A percentile compares a stretch with the other conserved stretches of the same genome.
Evolutionary conservation across 2,329 filamentous ascomycete species (phyloP).

Genomic region (Microdochium trichocladiopsis): DNA sequence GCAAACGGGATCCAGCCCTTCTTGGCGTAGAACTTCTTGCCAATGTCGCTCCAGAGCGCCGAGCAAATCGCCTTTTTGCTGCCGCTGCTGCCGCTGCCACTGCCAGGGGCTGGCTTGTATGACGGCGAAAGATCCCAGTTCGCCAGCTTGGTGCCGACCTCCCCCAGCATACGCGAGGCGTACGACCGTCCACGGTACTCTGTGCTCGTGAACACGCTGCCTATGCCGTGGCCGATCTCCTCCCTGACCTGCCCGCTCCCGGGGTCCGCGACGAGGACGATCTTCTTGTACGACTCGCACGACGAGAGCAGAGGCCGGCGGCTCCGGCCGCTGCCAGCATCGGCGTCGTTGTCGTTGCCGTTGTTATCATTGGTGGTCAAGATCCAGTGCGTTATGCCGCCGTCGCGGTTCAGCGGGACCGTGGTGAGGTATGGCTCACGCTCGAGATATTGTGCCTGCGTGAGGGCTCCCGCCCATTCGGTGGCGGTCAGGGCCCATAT

Average conservation of each 20-base stretch:
- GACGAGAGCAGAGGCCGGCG: constrained; percentile 50
- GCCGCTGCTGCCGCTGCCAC: constrained; percentile 4
- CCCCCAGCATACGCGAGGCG: constrained; percentile 65
- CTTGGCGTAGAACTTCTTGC: constrained; percentile 71
- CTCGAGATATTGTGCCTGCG: constrained; percentile 46
- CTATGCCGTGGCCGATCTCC: constrained; percentile 59
- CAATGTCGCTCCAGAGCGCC: constrained; percentile 80
- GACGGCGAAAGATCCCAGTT: constrained; percentile 23
- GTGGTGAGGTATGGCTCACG: constrained; percentile 52
- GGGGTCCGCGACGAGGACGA: constrained; percentile 36
- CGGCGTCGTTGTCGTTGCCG: not conserved
- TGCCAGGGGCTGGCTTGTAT: constrained; percentile 1
- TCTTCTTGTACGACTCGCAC: constrained; percentile 58
- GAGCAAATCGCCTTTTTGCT: constrained; percentile 50
- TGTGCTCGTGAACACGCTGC: constrained; percentile 69
- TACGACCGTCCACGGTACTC: constrained; percentile 67
- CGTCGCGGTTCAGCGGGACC: constrained; percentile 49
- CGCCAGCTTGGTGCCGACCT: constrained; percentile 44
- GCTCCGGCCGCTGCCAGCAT: not conserved
- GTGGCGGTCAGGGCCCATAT: constrained; percentile 50
- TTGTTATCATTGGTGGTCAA: constrained; percentile 38
- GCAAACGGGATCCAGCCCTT: constrained; percentile 71
- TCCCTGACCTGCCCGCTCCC: constrained; percentile 20
- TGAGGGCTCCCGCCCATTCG: constrained; percentile 53
- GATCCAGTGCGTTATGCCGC: constrained; percentile 58